Evolutionary conservation across 495 filamentous ascomycete species (phyloP), one percentile per base, ranked within the genome.

Genomic region (Daldinia loculata): DNA sequence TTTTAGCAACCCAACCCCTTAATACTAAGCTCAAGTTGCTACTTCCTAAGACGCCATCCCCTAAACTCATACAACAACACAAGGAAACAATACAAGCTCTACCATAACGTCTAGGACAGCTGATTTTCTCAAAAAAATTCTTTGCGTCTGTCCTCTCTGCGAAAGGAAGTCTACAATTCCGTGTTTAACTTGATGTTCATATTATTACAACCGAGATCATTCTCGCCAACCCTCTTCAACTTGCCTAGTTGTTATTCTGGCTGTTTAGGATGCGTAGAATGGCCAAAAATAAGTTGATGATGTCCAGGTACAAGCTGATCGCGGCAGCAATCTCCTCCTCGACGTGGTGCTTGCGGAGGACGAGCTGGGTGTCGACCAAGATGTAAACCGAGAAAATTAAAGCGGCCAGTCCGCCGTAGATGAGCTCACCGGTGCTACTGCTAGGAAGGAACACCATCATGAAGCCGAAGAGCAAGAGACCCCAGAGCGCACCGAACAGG

Each of bases 311-410:
- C 53, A 99, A 86, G 75, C 92, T 92, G 77, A 99, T 97, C 1
- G 94, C 90, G 56, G 95, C 95, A 0, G 94, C 94, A 77, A 99
- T 98, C 86, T 99, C 95, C 86, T 99, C 95, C 82, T 99, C 95
- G 58, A 97, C 93, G 76, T 99, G 96, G 75, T 97, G 94, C 78
- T 95, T 92, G 67, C 93, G 88, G 88, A 99, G 90, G 30, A 99
- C 89, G 56, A 99, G 81, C 86, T 98, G 95, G 2, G 95, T 99
- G 78, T 99, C 95, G 19, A 98, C 93, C 4, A 99, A 84, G 67
- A 98, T 95, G 78, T 98, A 99, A 0, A 85, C 95, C 36, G 88
- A 92, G 85, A 99, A 99, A 67, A 99, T 86, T 27, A 99, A 80
- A 4, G 95, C 94, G 0, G 89, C 85, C 12, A 94, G 76, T 2